Evolutionary conservation across 768 basidiomycete genomes (phyloP), one percentile per base, ranked within the genome.

Genomic region (Podaxis sp.): DNA sequence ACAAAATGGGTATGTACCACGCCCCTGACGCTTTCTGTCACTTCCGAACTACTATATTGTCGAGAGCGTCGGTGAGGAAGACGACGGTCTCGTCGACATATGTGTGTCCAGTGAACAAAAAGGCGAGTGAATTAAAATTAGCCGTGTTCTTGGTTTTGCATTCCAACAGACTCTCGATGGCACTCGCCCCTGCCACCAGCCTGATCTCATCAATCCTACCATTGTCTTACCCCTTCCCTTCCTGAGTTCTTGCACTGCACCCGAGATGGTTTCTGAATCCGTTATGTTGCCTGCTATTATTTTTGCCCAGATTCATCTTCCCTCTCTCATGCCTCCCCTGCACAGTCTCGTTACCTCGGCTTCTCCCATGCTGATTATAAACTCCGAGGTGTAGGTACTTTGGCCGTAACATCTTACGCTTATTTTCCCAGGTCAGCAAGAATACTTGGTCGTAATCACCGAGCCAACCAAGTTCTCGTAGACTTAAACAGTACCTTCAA

Each of bases 171-270:
- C 44, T 19, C 22, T 52, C 28, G 13, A 22, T 30, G n/a, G 15
- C 52, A 30, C 52, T 54, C 30, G 19, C 52, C 28, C 26, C 28
- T 30, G 53, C 33, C 33, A 39, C 33, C 15, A 49, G 33, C 11
- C 38, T 56, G 54, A 56, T 56, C 36, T 38, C 36, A 56, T 56
- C 54, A 56, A 22, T 55, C 44, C 19, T 46, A n/a, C 44, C 44
- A 19, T 46, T 19, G n/a, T 13, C 26, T 30, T 9, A 33, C 7
- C 4, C n/a, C 30, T 19, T n/a, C 33, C 15, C 19, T n/a, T 6
- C 28, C 5, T 3, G 19, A 19, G 44, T 17, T 17, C n/a, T 46
- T 15, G 15, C 33, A 33, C 33, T 9, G 9, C 33, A 33, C 33
- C 33, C 33, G 33, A 33, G 33, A 33, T 33, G 33, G 33, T 33